Conservation (phyloP, 2,329 filamentous ascomycete genomes). For the Mycocentrospora acerina region DNA sequence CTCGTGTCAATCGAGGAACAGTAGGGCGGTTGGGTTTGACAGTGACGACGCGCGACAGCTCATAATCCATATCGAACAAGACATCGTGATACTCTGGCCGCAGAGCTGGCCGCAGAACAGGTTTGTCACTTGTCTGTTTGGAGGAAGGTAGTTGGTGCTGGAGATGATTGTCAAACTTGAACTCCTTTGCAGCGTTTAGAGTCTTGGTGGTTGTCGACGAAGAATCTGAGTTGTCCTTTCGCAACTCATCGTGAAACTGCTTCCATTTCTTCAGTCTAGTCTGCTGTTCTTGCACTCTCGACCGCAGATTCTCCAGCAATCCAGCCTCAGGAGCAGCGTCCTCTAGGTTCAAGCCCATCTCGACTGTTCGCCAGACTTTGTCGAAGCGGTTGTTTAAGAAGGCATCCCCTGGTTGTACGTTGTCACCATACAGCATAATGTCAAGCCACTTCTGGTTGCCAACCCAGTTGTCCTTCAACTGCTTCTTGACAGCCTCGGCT, state of each 20-base stretch:
- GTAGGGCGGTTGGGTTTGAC: constrained; percentile 16
- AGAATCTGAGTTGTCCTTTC: constrained; percentile 10
- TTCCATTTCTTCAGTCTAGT: constrained; percentile 73
- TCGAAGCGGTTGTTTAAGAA: constrained; percentile 70
- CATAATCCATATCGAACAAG: constrained; percentile 32
- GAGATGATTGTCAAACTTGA: constrained; percentile 38
- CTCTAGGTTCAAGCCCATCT: constrained; percentile 59
- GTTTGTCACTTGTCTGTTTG: constrained; percentile 8
- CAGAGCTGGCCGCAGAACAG: constrained; percentile 11
- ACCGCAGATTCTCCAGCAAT: constrained; percentile 70
- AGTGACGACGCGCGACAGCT: constrained; percentile 24
- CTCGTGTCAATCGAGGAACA: constrained; percentile 13
- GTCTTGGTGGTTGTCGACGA: constrained; percentile 5
- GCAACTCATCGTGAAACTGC: constrained; percentile 57
- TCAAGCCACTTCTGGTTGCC: constrained; percentile 75
- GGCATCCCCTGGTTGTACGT: constrained; percentile 56
- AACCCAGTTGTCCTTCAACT: constrained; percentile 73
- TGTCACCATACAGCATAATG: constrained; percentile 67
- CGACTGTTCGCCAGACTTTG: constrained; percentile 68
- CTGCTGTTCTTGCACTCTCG: constrained; percentile 66
- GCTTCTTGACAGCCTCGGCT: constrained; percentile 53
- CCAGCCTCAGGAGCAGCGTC: constrained; percentile 56
- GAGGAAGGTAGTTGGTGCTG: constrained; percentile 27
- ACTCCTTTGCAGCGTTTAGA: constrained; percentile 11
- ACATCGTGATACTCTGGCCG: constrained; percentile 26